phyloP scores from a whole-genome alignment of 2,329 filamentous ascomycete genomes.

The Fusarium devonianum region DNA sequence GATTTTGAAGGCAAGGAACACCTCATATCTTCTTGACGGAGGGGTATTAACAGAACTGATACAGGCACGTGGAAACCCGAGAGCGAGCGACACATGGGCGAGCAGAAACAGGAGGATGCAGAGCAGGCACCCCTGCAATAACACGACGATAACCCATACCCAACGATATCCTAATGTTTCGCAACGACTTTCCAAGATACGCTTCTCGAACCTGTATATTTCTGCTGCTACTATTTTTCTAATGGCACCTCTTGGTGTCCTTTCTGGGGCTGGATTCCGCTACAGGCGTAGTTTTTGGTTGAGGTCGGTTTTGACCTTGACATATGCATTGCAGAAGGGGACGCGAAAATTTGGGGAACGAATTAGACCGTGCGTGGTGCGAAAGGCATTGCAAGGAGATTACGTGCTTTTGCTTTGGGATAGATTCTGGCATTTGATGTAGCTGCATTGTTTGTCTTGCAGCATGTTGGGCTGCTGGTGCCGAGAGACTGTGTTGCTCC shows the following conservation, averaged over 20 bases:
- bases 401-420: constrained; percentile 23
- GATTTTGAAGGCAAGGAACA: constrained; percentile 81
- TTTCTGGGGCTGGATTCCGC: constrained; percentile 36
- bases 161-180: constrained; percentile 37
- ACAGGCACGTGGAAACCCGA: constrained; percentile 80
- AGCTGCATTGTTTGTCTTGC: constrained; percentile 10
- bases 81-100: constrained; percentile 72
- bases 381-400: constrained; percentile 21
- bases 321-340: constrained; percentile 33
- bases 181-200: constrained; percentile 38
- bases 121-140: constrained; percentile 32
- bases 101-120: constrained; percentile 39
- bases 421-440: constrained; percentile 24
- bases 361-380: constrained; percentile 28
- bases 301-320: constrained; percentile 10
- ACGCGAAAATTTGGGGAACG: constrained; percentile 30
- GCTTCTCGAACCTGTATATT: constrained; percentile 42
- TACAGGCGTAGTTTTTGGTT: constrained; percentile 16
- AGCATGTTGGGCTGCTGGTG: constrained; percentile 1
- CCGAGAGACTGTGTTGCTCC: constrained; percentile 11
- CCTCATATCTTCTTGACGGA: neutral
- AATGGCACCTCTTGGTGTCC: constrained; percentile 34
- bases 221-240: constrained; percentile 37
- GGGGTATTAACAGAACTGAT: constrained; percentile 1
- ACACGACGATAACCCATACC: constrained; percentile 25